These are phyloP conservation scores for Phytophthora uliginosa DNA, from an alignment of 352 stramenopile genomes.

Conservation along the genomic window DNA sequence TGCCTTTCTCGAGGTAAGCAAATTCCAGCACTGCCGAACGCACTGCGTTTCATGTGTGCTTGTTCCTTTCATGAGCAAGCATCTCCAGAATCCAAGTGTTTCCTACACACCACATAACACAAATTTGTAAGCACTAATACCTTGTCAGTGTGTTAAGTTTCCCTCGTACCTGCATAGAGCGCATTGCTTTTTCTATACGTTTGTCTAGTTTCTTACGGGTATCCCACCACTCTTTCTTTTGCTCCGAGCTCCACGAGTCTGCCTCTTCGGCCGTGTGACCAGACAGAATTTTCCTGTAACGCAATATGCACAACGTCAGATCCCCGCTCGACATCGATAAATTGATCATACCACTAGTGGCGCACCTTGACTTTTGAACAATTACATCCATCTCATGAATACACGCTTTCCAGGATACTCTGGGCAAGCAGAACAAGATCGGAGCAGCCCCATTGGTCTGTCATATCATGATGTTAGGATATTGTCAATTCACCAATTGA, in stretches of 20 bases:
- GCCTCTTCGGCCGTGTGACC: slow-evolving; percentile 67
- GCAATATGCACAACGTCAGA: slow-evolving; percentile 7
- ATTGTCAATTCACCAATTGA: not conserved
- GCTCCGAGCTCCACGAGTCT: slow-evolving; percentile 56
- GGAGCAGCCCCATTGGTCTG: slow-evolving; percentile 57
- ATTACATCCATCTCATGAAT: slow-evolving; percentile 59
- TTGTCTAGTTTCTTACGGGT: slow-evolving; percentile 68
- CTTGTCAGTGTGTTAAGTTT: not conserved
- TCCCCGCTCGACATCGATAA: not conserved
- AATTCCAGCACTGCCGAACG: slow-evolving; percentile 45
- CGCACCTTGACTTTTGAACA: slow-evolving; percentile 71
- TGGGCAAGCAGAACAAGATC: slow-evolving; percentile 62
- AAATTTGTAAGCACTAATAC: not conserved
- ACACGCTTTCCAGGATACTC: slow-evolving; percentile 47
- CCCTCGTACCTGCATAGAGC: slow-evolving; percentile 62
- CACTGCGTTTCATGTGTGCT: slow-evolving; percentile 7
- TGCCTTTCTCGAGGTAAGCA: slow-evolving; percentile 23
- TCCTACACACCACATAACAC: slow-evolving; percentile 28
- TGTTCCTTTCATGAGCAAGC: slow-evolving; percentile 48
- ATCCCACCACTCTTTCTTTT: slow-evolving; percentile 87
- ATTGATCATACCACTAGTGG: not conserved
- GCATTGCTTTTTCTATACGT: slow-evolving; percentile 48
- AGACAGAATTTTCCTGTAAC: slow-evolving; percentile 62
- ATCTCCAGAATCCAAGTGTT: slow-evolving; percentile 68
- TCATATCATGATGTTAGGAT: slow-evolving; percentile 16